A percentile compares a stretch with the other conserved stretches of the same genome.
These are phyloP conservation scores for Solanum virginianum DNA, from an alignment of 257 asterid genomes.

Conservation along the genomic window DNA sequence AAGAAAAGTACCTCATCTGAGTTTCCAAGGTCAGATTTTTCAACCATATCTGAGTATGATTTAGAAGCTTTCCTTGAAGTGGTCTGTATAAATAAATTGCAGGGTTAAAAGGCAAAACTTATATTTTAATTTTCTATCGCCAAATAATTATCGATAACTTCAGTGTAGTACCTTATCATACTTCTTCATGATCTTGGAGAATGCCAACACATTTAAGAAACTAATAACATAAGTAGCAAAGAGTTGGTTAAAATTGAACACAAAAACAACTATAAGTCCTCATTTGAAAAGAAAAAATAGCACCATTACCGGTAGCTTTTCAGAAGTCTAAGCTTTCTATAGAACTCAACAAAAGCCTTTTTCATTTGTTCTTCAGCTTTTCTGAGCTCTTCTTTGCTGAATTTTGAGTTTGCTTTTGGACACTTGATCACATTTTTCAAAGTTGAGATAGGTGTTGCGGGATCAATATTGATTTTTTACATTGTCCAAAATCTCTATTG, in stretches of 20 bases:
- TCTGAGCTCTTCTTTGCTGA: conserved; percentile 46
- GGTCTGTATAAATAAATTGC: conserved; percentile 18
- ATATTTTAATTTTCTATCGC: not conserved
- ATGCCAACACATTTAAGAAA: conserved; percentile 72
- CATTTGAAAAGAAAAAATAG: not conserved
- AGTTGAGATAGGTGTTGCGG: conserved; percentile 57
- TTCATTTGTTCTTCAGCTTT: conserved; percentile 48
- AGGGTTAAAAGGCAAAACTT: not conserved
- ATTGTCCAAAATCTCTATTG: conserved; percentile 46
- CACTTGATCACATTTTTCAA: conserved; percentile 26
- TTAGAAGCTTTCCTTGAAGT: conserved; percentile 79
- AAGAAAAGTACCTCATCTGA: conserved; percentile 55
- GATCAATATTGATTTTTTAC: conserved; percentile 50
- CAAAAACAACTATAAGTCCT: not conserved
- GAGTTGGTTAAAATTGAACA: not conserved
- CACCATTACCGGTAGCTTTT: conserved; percentile 48
- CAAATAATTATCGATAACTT: not conserved
- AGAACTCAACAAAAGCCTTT: conserved; percentile 46
- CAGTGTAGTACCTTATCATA: conserved; percentile 60
- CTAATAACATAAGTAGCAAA: conserved; percentile 18
- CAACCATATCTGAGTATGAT: conserved; percentile 61
- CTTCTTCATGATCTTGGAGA: conserved; percentile 84
- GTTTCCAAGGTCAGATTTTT: conserved; percentile 52
- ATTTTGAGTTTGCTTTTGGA: conserved; percentile 31
- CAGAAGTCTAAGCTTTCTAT: conserved; percentile 49